These are phyloP conservation scores for Neonectria coccinea DNA, from an alignment of 2,329 filamentous ascomycete genomes.

Conservation along the genomic window DNA sequence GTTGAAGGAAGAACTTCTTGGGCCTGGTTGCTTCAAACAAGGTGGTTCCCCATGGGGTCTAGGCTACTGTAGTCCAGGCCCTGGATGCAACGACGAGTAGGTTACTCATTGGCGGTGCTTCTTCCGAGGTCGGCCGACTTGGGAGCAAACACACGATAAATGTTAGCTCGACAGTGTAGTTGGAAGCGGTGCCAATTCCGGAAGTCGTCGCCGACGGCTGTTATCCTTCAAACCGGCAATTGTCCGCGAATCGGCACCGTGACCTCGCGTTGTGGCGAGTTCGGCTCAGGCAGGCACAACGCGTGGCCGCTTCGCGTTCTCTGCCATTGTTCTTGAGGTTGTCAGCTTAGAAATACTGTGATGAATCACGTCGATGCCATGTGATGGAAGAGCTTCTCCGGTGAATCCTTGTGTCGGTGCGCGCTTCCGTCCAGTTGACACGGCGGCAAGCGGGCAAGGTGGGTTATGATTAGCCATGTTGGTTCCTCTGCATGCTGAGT, in stretches of 20 bases:
- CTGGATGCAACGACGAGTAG: too few species aligned
- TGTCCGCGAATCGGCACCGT: constrained; percentile 2
- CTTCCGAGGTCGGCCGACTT: not conserved
- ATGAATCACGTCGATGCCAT: not conserved
- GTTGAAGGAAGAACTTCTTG: not conserved
- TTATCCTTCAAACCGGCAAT: not conserved
- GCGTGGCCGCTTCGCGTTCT: constrained; percentile 10
- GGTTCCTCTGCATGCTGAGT: not conserved
- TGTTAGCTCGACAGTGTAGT: not conserved
- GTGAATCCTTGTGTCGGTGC: not conserved
- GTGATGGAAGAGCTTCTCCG: not conserved
- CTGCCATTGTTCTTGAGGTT: not conserved
- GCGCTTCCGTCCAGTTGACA: not conserved
- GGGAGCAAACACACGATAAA: not conserved
- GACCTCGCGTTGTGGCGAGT: constrained; percentile 4
- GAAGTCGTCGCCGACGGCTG: not conserved
- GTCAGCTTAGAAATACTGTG: not conserved
- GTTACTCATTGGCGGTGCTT: too few species aligned
- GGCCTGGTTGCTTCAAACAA: not conserved
- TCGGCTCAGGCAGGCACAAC: not conserved
- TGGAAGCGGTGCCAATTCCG: not conserved
- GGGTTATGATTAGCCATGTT: not conserved
- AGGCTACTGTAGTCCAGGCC: not conserved
- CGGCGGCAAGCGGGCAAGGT: not conserved
- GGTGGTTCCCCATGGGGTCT: not conserved